Conservation (phyloP, 2,329 filamentous ascomycete species). For the Calonectria hongkongensis region DNA sequence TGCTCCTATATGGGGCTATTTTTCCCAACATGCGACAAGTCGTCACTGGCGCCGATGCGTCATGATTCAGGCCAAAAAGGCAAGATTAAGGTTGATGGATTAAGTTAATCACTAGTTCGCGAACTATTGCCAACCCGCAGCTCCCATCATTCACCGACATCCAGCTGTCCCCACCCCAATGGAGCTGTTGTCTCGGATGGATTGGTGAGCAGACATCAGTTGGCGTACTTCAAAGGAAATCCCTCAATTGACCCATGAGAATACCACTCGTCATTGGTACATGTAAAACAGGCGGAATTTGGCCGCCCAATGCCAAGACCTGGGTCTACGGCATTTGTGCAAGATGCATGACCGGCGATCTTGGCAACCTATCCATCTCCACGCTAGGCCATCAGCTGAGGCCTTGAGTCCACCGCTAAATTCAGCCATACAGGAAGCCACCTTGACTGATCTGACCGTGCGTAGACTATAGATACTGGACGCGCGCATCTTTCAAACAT, state of each 20-base stretch:
- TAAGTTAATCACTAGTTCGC: slow-evolving; percentile 7
- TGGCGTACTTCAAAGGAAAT: background rate
- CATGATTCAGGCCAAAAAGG: background rate
- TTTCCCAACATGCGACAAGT: too few relatives aligned
- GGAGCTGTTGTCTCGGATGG: background rate
- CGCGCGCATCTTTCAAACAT: background rate
- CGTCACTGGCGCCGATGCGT: too few relatives aligned
- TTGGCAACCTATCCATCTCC: background rate
- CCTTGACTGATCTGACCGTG: background rate
- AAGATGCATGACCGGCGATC: background rate
- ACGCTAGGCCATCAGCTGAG: slow-evolving; percentile 6
- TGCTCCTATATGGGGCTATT: too few relatives aligned
- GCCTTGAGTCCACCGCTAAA: background rate
- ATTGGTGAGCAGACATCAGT: background rate
- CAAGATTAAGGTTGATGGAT: slow-evolving; percentile 6
- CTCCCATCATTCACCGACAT: background rate
- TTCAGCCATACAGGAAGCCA: background rate
- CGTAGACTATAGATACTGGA: background rate
- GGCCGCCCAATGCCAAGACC: background rate
- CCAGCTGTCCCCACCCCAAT: background rate
- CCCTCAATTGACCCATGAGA: background rate
- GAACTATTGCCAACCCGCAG: slow-evolving; percentile 3
- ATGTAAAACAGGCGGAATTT: background rate
- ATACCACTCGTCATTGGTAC: background rate
- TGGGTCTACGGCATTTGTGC: background rate